Conservation (phyloP, 2,329 filamentous ascomycete species). For the Truncatella angustata region DNA sequence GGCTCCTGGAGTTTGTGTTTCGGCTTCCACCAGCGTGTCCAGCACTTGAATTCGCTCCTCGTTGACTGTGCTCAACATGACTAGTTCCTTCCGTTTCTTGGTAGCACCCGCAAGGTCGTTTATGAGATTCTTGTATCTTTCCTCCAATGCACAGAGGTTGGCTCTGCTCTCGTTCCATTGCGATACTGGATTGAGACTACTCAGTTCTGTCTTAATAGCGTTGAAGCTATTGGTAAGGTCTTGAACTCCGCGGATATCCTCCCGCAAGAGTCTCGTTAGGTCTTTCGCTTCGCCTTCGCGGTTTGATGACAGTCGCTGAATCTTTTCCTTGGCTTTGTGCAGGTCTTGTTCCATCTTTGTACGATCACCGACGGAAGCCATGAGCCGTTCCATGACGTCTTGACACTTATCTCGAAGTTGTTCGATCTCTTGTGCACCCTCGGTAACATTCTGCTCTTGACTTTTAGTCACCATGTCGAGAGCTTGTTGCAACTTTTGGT, state of each 20-base stretch:
- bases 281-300: not conserved
- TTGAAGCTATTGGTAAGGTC: not conserved
- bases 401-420: not conserved
- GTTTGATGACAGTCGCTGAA: constrained; percentile 2
- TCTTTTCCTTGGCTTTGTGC: not conserved
- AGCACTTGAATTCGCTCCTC: not conserved
- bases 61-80: not conserved
- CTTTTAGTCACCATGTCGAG: not conserved
- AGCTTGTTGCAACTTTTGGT: not conserved
- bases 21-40: not conserved
- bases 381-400: not conserved
- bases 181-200: not conserved
- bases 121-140: not conserved
- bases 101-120: not conserved
- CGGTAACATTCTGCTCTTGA: not conserved
- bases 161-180: not conserved
- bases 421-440: not conserved
- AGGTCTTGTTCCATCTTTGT: constrained; percentile 3
- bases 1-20: not conserved
- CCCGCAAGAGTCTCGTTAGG: not conserved
- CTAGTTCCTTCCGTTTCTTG: not conserved
- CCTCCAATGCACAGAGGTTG: not conserved
- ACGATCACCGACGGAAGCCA: not conserved
- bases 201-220: not conserved
- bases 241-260: not conserved